Evolutionary conservation across 2,329 filamentous ascomycete species (phyloP).

Genomic region (Hypoxylon sp.): DNA sequence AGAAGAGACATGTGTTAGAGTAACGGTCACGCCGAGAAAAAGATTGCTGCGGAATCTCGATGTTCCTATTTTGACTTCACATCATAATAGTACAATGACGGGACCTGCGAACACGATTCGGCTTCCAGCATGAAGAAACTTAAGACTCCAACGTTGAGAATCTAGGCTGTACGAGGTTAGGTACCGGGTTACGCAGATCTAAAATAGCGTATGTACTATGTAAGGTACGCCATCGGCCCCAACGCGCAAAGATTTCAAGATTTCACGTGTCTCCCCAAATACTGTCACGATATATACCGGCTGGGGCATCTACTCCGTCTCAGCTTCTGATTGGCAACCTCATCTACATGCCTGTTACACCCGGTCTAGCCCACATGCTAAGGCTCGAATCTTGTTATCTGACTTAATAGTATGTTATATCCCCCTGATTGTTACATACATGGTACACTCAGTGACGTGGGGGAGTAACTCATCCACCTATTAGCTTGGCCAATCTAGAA

Average conservation of each 20-base stretch:
- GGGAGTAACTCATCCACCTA: slow-evolving; percentile 21
- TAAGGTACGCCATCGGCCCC: neutral
- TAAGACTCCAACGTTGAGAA: neutral
- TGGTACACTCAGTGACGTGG: slow-evolving; percentile 27
- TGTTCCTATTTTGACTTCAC: neutral
- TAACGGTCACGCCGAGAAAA: neutral
- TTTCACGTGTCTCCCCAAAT: slow-evolving; percentile 20
- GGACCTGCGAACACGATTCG: neutral
- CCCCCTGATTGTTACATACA: slow-evolving; percentile 2
- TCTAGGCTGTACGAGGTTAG: neutral
- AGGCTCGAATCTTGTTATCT: slow-evolving; percentile 3
- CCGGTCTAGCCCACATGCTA: neutral
- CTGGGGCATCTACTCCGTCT: slow-evolving; percentile 1
- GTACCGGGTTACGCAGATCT: slow-evolving; percentile 15
- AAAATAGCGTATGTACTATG: neutral
- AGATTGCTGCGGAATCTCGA: neutral
- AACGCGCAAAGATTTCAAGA: neutral
- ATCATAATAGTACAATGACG: slow-evolving; percentile 18
- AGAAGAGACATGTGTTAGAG: slow-evolving; percentile 1
- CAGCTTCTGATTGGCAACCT: slow-evolving; percentile 22
- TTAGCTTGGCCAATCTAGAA: slow-evolving; percentile 31
- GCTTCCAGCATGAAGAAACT: neutral
- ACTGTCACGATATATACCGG: slow-evolving; percentile 13
- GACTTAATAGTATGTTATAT: slow-evolving; percentile 5
- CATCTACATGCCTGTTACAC: neutral